These are phyloP conservation scores for Schizophyllum commune DNA, from an alignment of 1,284 basidiomycete species.

Conservation along the genomic window DNA sequence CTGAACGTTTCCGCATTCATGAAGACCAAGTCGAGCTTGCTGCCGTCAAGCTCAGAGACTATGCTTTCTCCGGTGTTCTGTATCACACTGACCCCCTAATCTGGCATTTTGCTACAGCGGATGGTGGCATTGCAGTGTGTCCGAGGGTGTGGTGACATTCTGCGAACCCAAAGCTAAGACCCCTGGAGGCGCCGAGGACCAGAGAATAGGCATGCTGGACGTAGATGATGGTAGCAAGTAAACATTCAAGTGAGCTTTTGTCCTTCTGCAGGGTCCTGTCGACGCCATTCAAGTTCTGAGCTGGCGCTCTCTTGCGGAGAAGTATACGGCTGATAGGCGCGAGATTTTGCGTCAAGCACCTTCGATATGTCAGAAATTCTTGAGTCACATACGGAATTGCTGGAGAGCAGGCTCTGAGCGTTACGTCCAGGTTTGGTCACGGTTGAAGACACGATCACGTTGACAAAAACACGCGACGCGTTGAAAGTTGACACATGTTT, in stretches of 20 bases:
- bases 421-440: background rate
- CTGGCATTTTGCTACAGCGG: conserved; percentile 17
- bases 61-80: conserved; percentile 27
- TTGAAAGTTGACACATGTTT: background rate
- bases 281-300: too few species aligned
- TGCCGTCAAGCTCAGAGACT: conserved; percentile 23
- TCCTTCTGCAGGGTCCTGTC: background rate
- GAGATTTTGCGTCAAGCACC: too few species aligned
- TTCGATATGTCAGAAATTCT: too few species aligned
- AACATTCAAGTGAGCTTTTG: background rate
- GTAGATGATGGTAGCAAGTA: background rate
- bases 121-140: conserved; percentile 29
- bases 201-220: conserved; percentile 17
- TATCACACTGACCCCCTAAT: conserved; percentile 24
- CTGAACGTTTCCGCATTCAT: conserved; percentile 31
- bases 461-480: background rate
- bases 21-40: conserved; percentile 28
- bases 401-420: too few species aligned
- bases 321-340: too few species aligned
- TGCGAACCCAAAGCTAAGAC: conserved; percentile 34
- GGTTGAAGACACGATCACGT: background rate
- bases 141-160: conserved; percentile 18
- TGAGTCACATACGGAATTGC: too few species aligned
- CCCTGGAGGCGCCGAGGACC: conserved; percentile 34
- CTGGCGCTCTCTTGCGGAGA: too few species aligned